phyloP scores from a whole-genome alignment of 2,329 filamentous ascomycete genomes.

The Aspergillus caelatus region DNA sequence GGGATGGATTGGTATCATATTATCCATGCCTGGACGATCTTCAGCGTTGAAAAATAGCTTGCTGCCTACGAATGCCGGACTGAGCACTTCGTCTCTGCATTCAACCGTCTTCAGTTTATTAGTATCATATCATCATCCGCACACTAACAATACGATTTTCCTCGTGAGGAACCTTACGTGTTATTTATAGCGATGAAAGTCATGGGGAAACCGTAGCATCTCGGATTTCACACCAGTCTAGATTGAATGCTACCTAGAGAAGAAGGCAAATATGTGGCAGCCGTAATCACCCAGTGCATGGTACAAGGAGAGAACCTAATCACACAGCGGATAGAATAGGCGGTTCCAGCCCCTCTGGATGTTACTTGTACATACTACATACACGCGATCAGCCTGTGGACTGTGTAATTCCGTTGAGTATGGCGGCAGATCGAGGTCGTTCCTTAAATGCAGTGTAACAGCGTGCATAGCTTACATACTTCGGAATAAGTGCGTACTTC shows the following conservation, averaged over 20 bases:
- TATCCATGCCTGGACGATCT: not conserved
- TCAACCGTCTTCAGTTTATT: not conserved
- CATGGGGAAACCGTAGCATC: not conserved
- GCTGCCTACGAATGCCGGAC: not conserved
- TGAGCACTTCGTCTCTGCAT: not conserved
- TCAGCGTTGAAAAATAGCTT: not conserved
- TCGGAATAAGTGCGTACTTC: not conserved
- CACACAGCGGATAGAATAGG: not conserved
- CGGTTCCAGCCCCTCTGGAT: not conserved
- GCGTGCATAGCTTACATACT: not conserved
- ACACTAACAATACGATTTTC: not conserved
- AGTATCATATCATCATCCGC: not conserved
- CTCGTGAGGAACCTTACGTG: not conserved
- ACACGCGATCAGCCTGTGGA: no score
- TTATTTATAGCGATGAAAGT: not conserved
- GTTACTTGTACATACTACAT: not conserved
- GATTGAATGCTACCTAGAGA: not conserved
- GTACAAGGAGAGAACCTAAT: not conserved
- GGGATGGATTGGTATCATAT: not conserved
- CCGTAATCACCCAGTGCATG: not conserved
- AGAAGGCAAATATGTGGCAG: not conserved
- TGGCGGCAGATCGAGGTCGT: not conserved
- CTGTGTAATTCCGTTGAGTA: not conserved
- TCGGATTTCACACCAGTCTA: not conserved
- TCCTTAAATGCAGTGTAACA: not conserved